phyloP scores from a whole-genome alignment of 345 rosid species.

The Erucastrum elatum region DNA sequence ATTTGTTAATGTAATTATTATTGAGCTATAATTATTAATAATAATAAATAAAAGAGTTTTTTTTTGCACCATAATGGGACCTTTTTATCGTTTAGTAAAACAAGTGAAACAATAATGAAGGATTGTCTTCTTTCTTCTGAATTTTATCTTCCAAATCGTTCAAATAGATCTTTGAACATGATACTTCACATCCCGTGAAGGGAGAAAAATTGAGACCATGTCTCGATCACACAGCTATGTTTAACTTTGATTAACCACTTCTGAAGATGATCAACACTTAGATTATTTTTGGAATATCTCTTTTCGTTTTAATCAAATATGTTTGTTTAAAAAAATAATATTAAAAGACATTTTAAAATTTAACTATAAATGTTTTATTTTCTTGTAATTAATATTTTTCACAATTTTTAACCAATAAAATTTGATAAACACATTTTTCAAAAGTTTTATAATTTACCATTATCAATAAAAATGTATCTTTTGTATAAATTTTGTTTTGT shows the following conservation, averaged over 20 bases:
- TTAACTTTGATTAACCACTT: not conserved
- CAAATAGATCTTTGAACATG: slow-evolving; percentile 12
- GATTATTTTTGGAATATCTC: not conserved
- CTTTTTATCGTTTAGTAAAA: slow-evolving; percentile 26
- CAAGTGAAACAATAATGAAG: slow-evolving; percentile 18
- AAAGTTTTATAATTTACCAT: not conserved
- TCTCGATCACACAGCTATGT: not conserved
- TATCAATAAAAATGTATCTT: no score
- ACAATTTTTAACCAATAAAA: no score
- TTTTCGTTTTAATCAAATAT: no score
- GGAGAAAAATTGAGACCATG: not conserved
- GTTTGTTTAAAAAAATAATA: no score
- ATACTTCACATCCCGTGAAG: slow-evolving; percentile 26
- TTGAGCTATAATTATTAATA: slow-evolving; percentile 5
- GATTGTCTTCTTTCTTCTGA: slow-evolving; percentile 17
- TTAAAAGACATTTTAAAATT: no score
- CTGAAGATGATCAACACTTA: not conserved
- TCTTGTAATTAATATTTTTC: not conserved
- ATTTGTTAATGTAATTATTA: slow-evolving; percentile 18
- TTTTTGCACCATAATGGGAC: slow-evolving; percentile 5
- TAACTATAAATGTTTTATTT: no score
- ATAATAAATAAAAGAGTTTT: not conserved
- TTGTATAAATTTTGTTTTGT: no score
- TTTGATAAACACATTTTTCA: no score
- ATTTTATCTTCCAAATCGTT: slow-evolving; percentile 19